Base-by-base conservation (phyloP, 257 asterid species). In the Solanum neorickii region DNA sequence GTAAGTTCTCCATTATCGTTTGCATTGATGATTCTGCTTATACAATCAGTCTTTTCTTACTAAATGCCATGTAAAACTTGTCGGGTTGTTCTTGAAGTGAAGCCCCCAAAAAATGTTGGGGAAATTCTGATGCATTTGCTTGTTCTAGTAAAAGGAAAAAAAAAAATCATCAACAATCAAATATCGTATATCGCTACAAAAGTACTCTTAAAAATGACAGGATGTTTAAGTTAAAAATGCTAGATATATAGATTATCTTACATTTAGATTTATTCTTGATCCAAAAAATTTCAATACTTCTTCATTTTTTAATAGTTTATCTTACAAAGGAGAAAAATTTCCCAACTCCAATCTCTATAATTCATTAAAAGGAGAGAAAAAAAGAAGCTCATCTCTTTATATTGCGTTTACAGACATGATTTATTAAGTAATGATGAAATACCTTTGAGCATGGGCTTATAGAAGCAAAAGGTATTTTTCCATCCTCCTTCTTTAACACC, bases 1-100 rank as follows among this genome's bases (percentile, higher is more conserved):
- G 98, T 88, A 95, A 89, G 88, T 95, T 95, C 89, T 97, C 99
- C 99, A 97, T 95, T 87, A 94, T 97, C 80, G 82, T 91, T 94
- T 95, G 98, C 90, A 97, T 94, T 70, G 92, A 92, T 16, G 96
- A 91, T 42, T 95, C 98, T 6, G 99, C 97, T 94, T 97, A 98
- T 87, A 94, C 91, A 60, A 97, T 94, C 74, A 95, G 89, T 52
- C 95, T 91, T 92, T 94, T 94, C 86, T 96, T 98, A 91, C 95
- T 95, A 86, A 95, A 87, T 44, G 95, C 98, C 72, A 97, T 85
- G 87, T 91, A 97, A 86, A 94, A 93, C 90, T 94, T 95, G 88
- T 88, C 87, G n/a, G 99, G 97, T 90, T 93, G 95, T 90, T 95
- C 99, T 72, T 93, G 94, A 77, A 97, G 96, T 20, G 98, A 93